These are phyloP conservation scores for Stramenopiles sp. DNA, from an alignment of 352 stramenopile genomes.

Conservation along the genomic window DNA sequence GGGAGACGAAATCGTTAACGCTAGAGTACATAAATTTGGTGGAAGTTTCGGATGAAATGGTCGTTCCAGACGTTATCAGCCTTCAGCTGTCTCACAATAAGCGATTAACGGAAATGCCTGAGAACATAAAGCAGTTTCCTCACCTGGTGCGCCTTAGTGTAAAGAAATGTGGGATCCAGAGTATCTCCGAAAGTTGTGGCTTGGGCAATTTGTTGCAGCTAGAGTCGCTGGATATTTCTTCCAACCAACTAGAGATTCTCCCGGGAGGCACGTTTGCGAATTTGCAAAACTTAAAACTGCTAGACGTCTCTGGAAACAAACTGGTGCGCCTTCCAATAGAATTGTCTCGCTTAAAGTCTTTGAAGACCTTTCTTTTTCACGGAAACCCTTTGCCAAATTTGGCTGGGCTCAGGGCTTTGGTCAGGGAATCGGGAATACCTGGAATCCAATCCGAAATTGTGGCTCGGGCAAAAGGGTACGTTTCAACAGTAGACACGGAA, in stretches of 20 bases:
- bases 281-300: neutral
- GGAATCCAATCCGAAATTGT: neutral
- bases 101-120: neutral
- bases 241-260: neutral
- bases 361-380: neutral
- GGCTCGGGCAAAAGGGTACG: neutral
- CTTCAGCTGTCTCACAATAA: neutral
- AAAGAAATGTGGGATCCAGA: neutral
- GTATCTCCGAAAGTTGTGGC: neutral
- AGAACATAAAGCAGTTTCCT: neutral
- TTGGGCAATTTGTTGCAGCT: neutral
- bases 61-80: neutral
- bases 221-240: neutral
- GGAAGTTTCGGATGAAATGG: neutral
- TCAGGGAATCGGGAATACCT: neutral
- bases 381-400: neutral
- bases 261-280: neutral
- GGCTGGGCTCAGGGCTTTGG: neutral
- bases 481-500: neutral
- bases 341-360: neutral
- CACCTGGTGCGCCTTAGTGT: neutral
- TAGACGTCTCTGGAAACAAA: neutral
- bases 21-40: neutral
- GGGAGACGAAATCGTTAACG: neutral
- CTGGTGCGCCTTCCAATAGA: neutral